These are phyloP conservation scores for Gillenia trifoliata DNA, from an alignment of 306 rosid species.

Conservation along the genomic window DNA sequence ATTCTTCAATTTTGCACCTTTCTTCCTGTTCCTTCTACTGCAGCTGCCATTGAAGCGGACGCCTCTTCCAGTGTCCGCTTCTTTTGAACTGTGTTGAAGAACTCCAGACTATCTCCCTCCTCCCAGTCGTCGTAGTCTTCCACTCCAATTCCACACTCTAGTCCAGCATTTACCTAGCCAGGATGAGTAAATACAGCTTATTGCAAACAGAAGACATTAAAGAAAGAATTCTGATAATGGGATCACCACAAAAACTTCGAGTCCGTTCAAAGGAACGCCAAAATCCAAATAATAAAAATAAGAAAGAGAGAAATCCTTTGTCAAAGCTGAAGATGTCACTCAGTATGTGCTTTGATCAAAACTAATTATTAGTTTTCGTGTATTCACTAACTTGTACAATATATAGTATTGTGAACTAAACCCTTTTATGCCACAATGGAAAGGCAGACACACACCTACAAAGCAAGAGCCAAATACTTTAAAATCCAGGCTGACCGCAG, in stretches of 20 bases:
- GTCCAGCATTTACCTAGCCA: constrained; percentile 81
- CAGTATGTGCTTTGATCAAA: not conserved
- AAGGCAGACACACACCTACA: not conserved
- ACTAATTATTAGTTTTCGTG: not conserved
- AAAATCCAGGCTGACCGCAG: not conserved
- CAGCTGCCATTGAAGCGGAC: constrained; percentile 86
- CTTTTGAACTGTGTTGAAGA: constrained; percentile 68
- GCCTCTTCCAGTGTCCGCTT: constrained; percentile 96
- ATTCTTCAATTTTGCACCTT: constrained; percentile 19
- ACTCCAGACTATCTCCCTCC: constrained; percentile 74
- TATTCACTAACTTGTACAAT: not conserved
- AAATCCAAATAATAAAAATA: not conserved
- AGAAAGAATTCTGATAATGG: not conserved
- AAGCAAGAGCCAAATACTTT: no score
- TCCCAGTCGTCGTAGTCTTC: constrained; percentile 83
- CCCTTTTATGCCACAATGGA: not conserved
- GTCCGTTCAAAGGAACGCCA: not conserved
- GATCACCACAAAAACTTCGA: not conserved
- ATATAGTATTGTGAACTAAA: not conserved
- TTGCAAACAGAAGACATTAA: not conserved
- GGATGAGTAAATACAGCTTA: constrained; percentile 19
- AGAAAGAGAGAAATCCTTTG: not conserved
- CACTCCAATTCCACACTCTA: constrained; percentile 84
- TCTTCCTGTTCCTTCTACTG: constrained; percentile 72
- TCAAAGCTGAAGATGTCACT: not conserved